Percentiles rank a stretch among this genome's conserved stretches.
These are phyloP conservation scores for Aspergillus tubingensis DNA, from an alignment of 2,329 filamentous ascomycete species.

Conservation along the genomic window DNA sequence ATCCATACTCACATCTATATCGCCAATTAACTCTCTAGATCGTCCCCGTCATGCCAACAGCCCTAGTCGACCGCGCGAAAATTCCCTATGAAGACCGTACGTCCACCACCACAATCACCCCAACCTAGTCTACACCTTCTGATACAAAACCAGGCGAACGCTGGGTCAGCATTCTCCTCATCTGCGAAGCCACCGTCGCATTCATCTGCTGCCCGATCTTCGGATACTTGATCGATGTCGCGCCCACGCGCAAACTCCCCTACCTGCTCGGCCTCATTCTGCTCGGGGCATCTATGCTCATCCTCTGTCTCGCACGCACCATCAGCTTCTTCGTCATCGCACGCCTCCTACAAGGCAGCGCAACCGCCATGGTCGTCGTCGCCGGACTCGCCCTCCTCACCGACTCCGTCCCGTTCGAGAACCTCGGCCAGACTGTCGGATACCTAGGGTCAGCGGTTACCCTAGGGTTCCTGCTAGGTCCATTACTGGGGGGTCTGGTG, in stretches of 20 bases:
- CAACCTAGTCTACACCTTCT: neutral
- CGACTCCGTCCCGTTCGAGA: slow-evolving; percentile 59
- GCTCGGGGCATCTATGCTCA: slow-evolving; percentile 56
- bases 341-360: slow-evolving; percentile 59
- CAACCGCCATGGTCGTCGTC: slow-evolving; percentile 61
- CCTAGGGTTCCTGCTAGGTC: slow-evolving; percentile 58
- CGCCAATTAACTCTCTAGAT: slow-evolving; percentile 21
- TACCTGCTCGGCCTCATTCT: slow-evolving; percentile 59
- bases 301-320: slow-evolving; percentile 55
- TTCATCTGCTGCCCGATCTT: slow-evolving; percentile 32
- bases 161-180: slow-evolving; percentile 34
- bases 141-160: slow-evolving; percentile 24
- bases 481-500: slow-evolving; percentile 61
- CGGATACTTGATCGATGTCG: slow-evolving; percentile 31
- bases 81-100: slow-evolving; percentile 29
- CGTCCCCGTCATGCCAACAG: slow-evolving; percentile 34
- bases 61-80: slow-evolving; percentile 26
- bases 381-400: slow-evolving; percentile 60
- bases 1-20: neutral
- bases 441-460: slow-evolving; percentile 59
- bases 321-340: slow-evolving; percentile 54
- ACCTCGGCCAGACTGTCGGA: slow-evolving; percentile 64
- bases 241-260: slow-evolving; percentile 53
- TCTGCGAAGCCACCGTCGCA: slow-evolving; percentile 30
- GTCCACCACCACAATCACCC: neutral